Conservation (phyloP, 352 stramenopile species). For the Globisporangium megalacanthum region DNA sequence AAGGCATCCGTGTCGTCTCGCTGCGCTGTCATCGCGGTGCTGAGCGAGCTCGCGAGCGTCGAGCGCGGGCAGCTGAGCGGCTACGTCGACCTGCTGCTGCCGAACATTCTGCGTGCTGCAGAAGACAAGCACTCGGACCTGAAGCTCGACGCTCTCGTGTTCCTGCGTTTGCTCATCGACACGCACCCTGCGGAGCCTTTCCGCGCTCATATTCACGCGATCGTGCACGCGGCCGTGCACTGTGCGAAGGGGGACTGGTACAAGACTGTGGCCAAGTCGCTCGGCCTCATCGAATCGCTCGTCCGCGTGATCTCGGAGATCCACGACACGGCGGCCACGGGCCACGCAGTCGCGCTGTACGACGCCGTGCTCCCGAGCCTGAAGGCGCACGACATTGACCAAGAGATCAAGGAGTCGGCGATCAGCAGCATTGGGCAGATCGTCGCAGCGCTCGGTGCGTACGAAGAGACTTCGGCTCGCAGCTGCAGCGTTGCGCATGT, state of each 20-base stretch:
- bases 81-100: slow-evolving; percentile 70
- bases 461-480: too few relatives aligned
- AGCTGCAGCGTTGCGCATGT: too few relatives aligned
- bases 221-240: slow-evolving; percentile 87
- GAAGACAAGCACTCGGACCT: slow-evolving; percentile 92
- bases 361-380: slow-evolving; percentile 93
- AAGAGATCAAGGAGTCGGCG: slow-evolving; percentile 98
- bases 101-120: slow-evolving; percentile 81
- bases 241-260: slow-evolving; percentile 97
- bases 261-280: slow-evolving; percentile 95
- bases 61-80: slow-evolving; percentile 65
- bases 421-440: slow-evolving; percentile 91
- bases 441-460: slow-evolving; percentile 64
- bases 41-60: slow-evolving; percentile 81
- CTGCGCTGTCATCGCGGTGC: slow-evolving; percentile 78
- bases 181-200: slow-evolving; percentile 84
- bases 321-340: slow-evolving; percentile 28
- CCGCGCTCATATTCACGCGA: slow-evolving; percentile 59
- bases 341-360: slow-evolving; percentile 84
- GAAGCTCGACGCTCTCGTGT: slow-evolving; percentile 93
- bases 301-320: slow-evolving; percentile 70
- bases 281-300: slow-evolving; percentile 91
- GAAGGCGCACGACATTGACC: slow-evolving; percentile 95
- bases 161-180: slow-evolving; percentile 92
- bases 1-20: slow-evolving; percentile 75